Base-by-base conservation (phyloP, 1,284 basidiomycete species). In the Apiotrichum porosum region DNA sequence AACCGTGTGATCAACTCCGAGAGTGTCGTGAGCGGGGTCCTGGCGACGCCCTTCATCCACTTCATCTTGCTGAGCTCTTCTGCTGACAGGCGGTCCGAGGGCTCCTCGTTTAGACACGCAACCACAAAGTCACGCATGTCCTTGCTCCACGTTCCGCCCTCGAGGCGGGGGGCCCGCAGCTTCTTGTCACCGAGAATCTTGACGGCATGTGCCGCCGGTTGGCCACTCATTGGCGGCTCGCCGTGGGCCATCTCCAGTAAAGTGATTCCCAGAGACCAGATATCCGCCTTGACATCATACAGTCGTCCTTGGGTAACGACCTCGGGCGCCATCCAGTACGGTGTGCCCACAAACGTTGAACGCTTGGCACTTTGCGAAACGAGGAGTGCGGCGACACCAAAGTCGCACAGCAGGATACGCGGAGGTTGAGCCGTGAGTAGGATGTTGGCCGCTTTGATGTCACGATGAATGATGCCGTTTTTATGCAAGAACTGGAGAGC, bases 251-350 rank as follows among this genome's bases (percentile, higher is more conserved):
- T 94, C 71, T 97, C 93, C 63, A 88, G 91, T 18, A 94, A 79
- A 69, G 92, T 87, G 66, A 97, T 94, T 6, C 93, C 93, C 49
- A 97, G 75, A 63, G 88, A 91, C 93, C 93, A 97, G 37, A 97
- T 90, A 64, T 97, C 94, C 4, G 93, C 94, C 70, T 93, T 94
- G 43, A 87, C 86, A 65, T 98, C 93, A 72, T 98, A 98, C 37
- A 85, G 79, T 28, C 88, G 83, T 3, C 86, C 83, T 33, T 85
- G 83, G 53, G 90, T 86, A 15, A 94, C 88, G 6, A 97, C 91
- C 72, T 97, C 94, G 0, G 93, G 93, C 0, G 93, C 93, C 94
- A 97, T 97, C 93, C 93, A 97, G 68, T 94, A 90, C 0, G 92
- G 93, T 0, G 94, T 97, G 1, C 94, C 94, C 52, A 93, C 89